Conservation (phyloP, 768 basidiomycete species). For the Cyathus striatus region DNA sequence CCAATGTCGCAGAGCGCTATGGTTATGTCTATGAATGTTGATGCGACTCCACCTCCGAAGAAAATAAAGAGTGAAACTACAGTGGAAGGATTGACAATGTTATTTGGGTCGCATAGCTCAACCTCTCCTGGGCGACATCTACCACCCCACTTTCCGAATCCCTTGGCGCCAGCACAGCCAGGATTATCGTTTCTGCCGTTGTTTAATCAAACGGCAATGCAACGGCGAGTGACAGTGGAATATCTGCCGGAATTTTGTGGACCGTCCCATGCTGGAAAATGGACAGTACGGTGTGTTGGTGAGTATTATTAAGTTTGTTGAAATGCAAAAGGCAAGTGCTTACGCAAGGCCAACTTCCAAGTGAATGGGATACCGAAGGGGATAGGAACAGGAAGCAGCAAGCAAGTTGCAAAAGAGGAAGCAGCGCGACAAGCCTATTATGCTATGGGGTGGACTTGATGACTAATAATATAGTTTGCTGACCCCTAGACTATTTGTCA, state of each 20-base stretch:
- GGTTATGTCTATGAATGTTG: constrained; percentile 7
- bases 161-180: constrained; percentile 60
- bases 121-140: constrained; percentile 9
- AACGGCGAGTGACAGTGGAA: constrained; percentile 56
- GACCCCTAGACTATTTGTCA: not conserved
- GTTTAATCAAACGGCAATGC: constrained; percentile 70
- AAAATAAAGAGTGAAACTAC: constrained; percentile 33
- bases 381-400: constrained; percentile 57
- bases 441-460: constrained; percentile 68
- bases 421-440: constrained; percentile 69
- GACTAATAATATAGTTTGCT: constrained; percentile 6
- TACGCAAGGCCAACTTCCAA: constrained; percentile 23
- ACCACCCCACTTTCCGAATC: constrained; percentile 35
- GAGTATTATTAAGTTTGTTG: constrained; percentile 25
- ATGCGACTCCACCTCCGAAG: constrained; percentile 30
- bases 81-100: constrained; percentile 21
- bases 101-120: constrained; percentile 24
- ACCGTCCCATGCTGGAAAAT: constrained; percentile 63
- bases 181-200: constrained; percentile 60
- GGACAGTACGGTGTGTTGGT: constrained; percentile 69
- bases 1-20: not conserved
- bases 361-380: constrained; percentile 72
- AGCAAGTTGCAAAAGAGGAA: constrained; percentile 75
- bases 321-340: no score
- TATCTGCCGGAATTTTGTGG: constrained; percentile 59